phyloP scores from a whole-genome alignment of 106 monocot genomes.

The Platanthera zijinensis region DNA sequence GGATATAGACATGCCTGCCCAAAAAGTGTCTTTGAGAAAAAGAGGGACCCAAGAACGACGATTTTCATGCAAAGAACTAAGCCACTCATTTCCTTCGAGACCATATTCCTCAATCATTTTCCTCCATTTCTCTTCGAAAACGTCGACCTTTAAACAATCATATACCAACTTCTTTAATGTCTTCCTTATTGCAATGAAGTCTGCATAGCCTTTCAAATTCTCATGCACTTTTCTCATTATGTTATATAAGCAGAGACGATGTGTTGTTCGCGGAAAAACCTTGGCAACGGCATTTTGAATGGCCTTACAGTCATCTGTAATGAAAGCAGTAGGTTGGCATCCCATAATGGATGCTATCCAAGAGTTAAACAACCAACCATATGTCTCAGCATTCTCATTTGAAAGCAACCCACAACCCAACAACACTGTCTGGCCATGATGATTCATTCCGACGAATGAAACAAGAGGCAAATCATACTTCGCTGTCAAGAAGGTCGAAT shows the following conservation, averaged over 20 bases:
- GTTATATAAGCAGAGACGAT: conserved; percentile 22
- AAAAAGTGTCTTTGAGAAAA: conserved; percentile 36
- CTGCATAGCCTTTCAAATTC: conserved; percentile 12
- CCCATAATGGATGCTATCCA: conserved; percentile 18
- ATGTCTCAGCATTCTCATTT: conserved; percentile 16
- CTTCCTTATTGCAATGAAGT: conserved; percentile 16
- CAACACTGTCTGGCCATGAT: conserved; percentile 23
- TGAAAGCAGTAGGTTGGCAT: conserved; percentile 9
- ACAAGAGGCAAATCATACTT: conserved; percentile 25
- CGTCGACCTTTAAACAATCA: conserved; percentile 16
- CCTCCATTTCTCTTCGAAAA: conserved; percentile 24
- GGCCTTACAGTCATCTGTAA: conserved; percentile 20
- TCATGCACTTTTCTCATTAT: conserved; percentile 23
- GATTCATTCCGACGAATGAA: conserved; percentile 27
- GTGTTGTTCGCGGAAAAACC: conserved; percentile 14
- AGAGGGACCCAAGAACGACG: conserved; percentile 32
- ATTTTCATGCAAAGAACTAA: conserved; percentile 17
- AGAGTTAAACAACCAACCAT: conserved; percentile 20
- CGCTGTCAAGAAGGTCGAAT: conserved; percentile 21
- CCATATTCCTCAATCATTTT: conserved; percentile 15
- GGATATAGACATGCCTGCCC: conserved; percentile 35
- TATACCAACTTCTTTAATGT: conserved; percentile 9
- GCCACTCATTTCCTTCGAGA: conserved; percentile 22
- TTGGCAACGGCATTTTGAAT: conserved; percentile 15
- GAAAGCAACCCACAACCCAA: conserved; percentile 26